Evolutionary conservation across 2,329 filamentous ascomycete species (phyloP).

Genomic region (Aspergillus cejpii): DNA sequence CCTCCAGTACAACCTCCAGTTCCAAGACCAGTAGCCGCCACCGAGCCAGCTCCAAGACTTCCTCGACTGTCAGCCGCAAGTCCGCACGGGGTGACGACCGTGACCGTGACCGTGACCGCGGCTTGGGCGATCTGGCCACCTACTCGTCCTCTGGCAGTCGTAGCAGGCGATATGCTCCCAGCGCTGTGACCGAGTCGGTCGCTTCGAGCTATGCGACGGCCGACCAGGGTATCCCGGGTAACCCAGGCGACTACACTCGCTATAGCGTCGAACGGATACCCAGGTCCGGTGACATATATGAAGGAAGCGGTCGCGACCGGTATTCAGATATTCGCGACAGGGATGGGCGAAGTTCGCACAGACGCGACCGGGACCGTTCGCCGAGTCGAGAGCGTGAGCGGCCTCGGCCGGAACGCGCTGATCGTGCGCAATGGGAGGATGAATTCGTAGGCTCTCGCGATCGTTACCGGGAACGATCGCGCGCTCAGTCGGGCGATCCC

Average conservation of each 20-base stretch:
- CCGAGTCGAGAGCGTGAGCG: slow-evolving; percentile 25
- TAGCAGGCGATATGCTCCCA: slow-evolving; percentile 24
- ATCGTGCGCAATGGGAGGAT: slow-evolving; percentile 17
- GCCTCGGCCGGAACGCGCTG: slow-evolving; percentile 19
- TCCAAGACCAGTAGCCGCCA: slow-evolving; percentile 30
- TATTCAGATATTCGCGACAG: slow-evolving; percentile 15
- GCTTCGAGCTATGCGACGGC: slow-evolving; percentile 39
- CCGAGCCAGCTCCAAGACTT: slow-evolving; percentile 28
- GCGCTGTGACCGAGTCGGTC: slow-evolving; percentile 27
- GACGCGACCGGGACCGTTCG: slow-evolving; percentile 25
- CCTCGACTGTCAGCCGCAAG: slow-evolving; percentile 34
- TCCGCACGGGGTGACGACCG: slow-evolving; percentile 44
- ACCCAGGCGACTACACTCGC: slow-evolving; percentile 24
- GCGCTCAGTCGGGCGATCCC: slow-evolving; percentile 27
- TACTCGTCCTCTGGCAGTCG: slow-evolving; percentile 23
- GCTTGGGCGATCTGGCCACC: slow-evolving; percentile 30
- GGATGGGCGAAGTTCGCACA: slow-evolving; percentile 13
- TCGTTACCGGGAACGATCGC: slow-evolving; percentile 22
- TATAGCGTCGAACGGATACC: slow-evolving; percentile 27
- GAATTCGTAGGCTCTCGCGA: slow-evolving; percentile 6
- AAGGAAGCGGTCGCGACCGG: slow-evolving; percentile 19
- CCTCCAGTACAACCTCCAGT: slow-evolving; percentile 27
- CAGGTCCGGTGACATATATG: slow-evolving; percentile 23
- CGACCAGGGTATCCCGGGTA: slow-evolving; percentile 26
- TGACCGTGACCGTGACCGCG: slow-evolving; percentile 42